These are phyloP conservation scores for Cucumis melo DNA, from an alignment of 306 rosid species.

Conservation along the genomic window DNA sequence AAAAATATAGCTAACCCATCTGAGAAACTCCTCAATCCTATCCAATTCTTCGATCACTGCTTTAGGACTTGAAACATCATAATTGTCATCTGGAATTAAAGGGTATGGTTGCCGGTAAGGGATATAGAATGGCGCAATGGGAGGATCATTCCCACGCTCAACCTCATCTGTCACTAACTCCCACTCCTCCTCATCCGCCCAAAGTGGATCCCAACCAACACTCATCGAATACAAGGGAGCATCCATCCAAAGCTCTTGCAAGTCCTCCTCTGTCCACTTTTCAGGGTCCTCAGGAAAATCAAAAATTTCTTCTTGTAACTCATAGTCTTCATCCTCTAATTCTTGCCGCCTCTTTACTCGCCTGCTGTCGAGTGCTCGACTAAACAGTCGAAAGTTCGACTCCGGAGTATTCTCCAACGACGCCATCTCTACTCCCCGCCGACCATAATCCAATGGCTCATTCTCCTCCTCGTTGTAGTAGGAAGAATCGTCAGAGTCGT, in stretches of 20 bases:
- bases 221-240: conserved; percentile 32
- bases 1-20: conserved; percentile 85
- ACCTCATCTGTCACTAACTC: conserved; percentile 26
- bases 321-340: conserved; percentile 2
- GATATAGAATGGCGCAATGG: conserved; percentile 65
- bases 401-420: conserved; percentile 24
- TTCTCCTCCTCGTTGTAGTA: conserved; percentile 6
- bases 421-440: conserved; percentile 10
- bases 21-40: conserved; percentile 88
- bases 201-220: conserved; percentile 85
- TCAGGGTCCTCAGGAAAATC: conserved; percentile 65
- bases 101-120: conserved; percentile 60
- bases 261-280: conserved; percentile 60
- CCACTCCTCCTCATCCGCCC: conserved; percentile 54
- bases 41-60: conserved; percentile 70
- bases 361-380: conserved; percentile 16
- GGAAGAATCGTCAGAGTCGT: conserved; percentile 14
- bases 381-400: conserved; percentile 17
- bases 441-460: conserved; percentile 11
- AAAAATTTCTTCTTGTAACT: conserved; percentile 18
- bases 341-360: conserved; percentile 11
- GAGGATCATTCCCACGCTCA: conserved; percentile 38
- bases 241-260: conserved; percentile 65
- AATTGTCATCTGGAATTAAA: conserved; percentile 37
- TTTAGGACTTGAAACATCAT: conserved; percentile 34